These are phyloP conservation scores for Orbilia javanica DNA, from an alignment of 2,329 filamentous ascomycete genomes.

Conservation along the genomic window DNA sequence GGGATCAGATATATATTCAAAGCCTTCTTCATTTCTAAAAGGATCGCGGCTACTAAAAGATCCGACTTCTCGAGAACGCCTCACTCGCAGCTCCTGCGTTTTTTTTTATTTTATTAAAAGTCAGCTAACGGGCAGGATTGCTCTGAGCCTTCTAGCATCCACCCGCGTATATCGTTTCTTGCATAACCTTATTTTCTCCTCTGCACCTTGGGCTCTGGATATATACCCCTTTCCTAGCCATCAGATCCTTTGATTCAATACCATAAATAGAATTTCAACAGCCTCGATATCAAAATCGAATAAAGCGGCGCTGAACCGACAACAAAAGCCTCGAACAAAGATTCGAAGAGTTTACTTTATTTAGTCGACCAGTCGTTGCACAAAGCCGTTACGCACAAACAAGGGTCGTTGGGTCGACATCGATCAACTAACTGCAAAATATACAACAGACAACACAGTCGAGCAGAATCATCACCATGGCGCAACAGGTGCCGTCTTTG, in stretches of 20 bases:
- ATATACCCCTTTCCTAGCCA: slow-evolving; percentile 38
- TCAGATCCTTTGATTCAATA: slow-evolving; percentile 1
- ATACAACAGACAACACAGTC: slow-evolving; percentile 34
- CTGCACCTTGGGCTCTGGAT: slow-evolving; percentile 23
- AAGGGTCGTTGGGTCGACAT: slow-evolving; percentile 30
- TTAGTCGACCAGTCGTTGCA: background rate
- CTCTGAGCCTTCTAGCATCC: slow-evolving; percentile 14
- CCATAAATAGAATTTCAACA: slow-evolving; percentile 12
- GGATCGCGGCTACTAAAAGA: slow-evolving; percentile 41
- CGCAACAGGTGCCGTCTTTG: slow-evolving; percentile 51
- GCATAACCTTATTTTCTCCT: slow-evolving; percentile 14
- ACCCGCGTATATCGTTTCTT: slow-evolving; percentile 25
- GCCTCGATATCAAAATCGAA: background rate
- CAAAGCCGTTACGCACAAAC: slow-evolving; percentile 3
- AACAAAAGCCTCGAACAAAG: slow-evolving; percentile 3
- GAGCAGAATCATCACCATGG: slow-evolving; percentile 20
- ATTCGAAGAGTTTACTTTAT: background rate
- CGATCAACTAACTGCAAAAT: slow-evolving; percentile 2
- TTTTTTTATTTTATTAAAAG: slow-evolving; percentile 32
- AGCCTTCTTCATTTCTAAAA: slow-evolving; percentile 18
- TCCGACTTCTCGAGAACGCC: slow-evolving; percentile 31
- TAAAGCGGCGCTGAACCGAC: background rate
- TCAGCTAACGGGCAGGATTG: background rate
- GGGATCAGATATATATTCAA: slow-evolving; percentile 40
- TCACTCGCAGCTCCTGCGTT: slow-evolving; percentile 38